Base-by-base conservation (phyloP, 2,329 filamentous ascomycete genomes). In the Trichoderma simmonsii region DNA sequence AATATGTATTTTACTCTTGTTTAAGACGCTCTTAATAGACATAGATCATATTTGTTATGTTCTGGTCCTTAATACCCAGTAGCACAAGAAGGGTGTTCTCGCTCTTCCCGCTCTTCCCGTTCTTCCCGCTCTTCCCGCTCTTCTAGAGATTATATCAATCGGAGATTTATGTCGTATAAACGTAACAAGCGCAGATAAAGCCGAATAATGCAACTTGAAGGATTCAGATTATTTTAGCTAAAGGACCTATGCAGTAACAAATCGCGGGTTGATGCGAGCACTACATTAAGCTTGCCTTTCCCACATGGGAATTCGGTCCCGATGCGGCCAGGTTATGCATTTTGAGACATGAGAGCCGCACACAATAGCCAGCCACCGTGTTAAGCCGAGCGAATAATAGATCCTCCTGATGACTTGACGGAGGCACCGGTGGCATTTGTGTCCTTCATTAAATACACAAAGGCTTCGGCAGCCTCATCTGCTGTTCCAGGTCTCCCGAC, bases 391-490 rank as follows among this genome's bases (percentile, higher is more conserved):
- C 36, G 18, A 43, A 62, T 43, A 43, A 62, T 28, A 11, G 60
- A 26, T 36, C 79, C 79, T 3, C 76, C 75, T 32, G 77, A 74
- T 4, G 75, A 76, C 36, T 71, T 75, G n/a, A 81, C 76, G 12
- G 79, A 73, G 5, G 76, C 75, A 0, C 81, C 82, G 1, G 82
- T 83, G 4, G 77, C 77, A 74, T 82, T 81, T 1, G 75, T 77
- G 72, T 83, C 80, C 74, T 81, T 84, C 81, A 84, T 83, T 59
- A 82, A 75, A 71, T 82, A 84, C 14, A 85, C 51, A 71, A 84
- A 85, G 14, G 80, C 80, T 74, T 85, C 83, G 0, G 82, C 83
- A 54, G 83, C 77, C 51, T 85, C 82, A 43, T 83, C 82, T 0
- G 82, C 78, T 21, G 75, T 77, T 1, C 79, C 81, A 11, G 30